Base-by-base conservation (phyloP, 164 flowering plant species). In the Macadamia tetraphylla region DNA sequence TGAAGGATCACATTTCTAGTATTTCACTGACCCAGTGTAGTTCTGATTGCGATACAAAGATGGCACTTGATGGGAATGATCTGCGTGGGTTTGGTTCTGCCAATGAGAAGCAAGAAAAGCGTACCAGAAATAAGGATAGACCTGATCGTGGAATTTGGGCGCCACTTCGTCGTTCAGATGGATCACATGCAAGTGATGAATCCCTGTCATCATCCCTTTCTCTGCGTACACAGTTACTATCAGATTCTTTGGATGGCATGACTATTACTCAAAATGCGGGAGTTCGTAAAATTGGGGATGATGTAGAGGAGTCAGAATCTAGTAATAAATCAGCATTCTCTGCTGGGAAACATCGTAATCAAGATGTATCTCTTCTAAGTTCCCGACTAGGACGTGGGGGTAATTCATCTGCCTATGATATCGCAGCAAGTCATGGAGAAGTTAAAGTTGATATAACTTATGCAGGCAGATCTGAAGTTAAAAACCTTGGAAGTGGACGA, bases 141-240 rank as follows among this genome's bases (percentile, higher is more conserved):
- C 91, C 88, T 71, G 98, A 90, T 73, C 90, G 91, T 79, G 89
- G 80, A 67, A 89, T 88, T 14, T 92, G 98, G 98, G 68, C 93
- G 57, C 83, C 92, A 55, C 87, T 83, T 72, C 88, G 88, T 42
- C 91, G 90, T 53, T 82, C 92, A 55, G 95, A 89, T 75, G 84
- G 85, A 61, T 77, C 82, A 30, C 84, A 81, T 83, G 82, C 88
- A 31, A 76, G 86, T 78, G 82, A 84, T 76, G 95, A 85, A 58
- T 87, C 89, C 17, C 75, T 82, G 63, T 75, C 88, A 29, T 81
- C 84, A n/a, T 76, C 86, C 52, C 66, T 82, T 69, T 84, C 84
- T 65, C 82, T 64, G 29, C 53, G 75, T 72, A 35, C 77, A 29
- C 86, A 81, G 60, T 53, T 73, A 44, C 58, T 70, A 7, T 63